A percentile compares a stretch with the other conserved stretches of the same genome.
Evolutionary conservation across 257 asterid genomes (phyloP).

Genomic region (Solanum ossicruentum): DNA sequence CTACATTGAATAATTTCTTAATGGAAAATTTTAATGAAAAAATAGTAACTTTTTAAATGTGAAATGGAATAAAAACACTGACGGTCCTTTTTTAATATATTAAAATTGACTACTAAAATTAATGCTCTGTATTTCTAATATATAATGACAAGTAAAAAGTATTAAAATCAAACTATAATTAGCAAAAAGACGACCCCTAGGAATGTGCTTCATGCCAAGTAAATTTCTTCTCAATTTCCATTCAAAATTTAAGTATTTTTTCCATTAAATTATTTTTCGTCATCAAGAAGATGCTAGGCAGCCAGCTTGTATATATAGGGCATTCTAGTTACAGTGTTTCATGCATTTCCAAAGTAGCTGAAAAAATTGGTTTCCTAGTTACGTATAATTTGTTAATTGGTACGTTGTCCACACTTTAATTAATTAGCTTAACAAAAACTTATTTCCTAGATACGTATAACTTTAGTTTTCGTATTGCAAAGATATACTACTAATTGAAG

Average conservation of each 20-base stretch:
- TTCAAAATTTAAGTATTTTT: not conserved
- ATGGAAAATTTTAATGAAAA: no score
- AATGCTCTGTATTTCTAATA: no score
- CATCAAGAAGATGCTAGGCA: not conserved
- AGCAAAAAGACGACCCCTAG: not conserved
- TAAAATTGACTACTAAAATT: no score
- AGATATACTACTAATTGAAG: not conserved
- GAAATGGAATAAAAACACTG: no score
- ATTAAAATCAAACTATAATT: not conserved
- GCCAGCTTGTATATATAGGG: not conserved
- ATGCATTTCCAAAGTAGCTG: not conserved
- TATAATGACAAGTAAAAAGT: no score
- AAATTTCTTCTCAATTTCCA: not conserved
- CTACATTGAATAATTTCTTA: no score
- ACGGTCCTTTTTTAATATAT: no score
- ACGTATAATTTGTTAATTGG: not conserved
- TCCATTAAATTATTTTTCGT: not conserved
- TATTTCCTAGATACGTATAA: not conserved
- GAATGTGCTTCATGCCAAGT: not conserved
- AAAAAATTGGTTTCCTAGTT: not conserved
- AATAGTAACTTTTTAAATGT: no score
- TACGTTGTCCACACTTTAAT: not conserved
- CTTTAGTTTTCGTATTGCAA: not conserved
- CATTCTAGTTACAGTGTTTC: not conserved
- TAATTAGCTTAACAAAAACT: not conserved